Conservation (phyloP, 768 basidiomycete genomes). For the Rhizopogon vesiculosus region DNA sequence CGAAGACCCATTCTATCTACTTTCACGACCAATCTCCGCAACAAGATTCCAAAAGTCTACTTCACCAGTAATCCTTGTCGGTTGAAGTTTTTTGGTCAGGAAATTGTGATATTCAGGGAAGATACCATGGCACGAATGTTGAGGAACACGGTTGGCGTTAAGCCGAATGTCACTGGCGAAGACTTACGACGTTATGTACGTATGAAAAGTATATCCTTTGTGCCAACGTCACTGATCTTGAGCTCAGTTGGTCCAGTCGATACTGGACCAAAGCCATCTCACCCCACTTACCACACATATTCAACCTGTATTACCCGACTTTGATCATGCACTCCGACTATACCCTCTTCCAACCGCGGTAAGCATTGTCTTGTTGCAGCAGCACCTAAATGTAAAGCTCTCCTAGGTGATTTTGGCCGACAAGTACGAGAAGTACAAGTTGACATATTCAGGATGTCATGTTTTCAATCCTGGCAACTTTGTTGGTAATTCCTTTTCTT, state of each 20-base stretch:
- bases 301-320: conserved; percentile 85
- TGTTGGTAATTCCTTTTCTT: conserved; percentile 73
- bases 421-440: conserved; percentile 92
- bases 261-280: conserved; percentile 95
- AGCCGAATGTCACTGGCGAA: conserved; percentile 70
- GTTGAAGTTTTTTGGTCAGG: conserved; percentile 92
- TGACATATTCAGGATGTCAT: conserved; percentile 97
- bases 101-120: conserved; percentile 91
- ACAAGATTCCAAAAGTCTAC: conserved; percentile 73
- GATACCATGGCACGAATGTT: conserved; percentile 93
- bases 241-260: conserved; percentile 85
- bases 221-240: not conserved
- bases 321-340: conserved; percentile 86
- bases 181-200: conserved; percentile 88
- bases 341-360: conserved; percentile 95
- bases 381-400: conserved; percentile 7
- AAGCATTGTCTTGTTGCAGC: conserved; percentile 20
- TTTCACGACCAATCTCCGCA: conserved; percentile 63
- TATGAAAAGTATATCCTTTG: conserved; percentile 3
- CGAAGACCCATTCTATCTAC: conserved; percentile 75
- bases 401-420: conserved; percentile 86
- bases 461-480: conserved; percentile 98
- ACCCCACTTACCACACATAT: conserved; percentile 79
- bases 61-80: conserved; percentile 92
- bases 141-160: conserved; percentile 85